These are phyloP conservation scores for Trypanosoma cruzi DNA, from an alignment of 208 protist genomes.

Conservation along the genomic window DNA sequence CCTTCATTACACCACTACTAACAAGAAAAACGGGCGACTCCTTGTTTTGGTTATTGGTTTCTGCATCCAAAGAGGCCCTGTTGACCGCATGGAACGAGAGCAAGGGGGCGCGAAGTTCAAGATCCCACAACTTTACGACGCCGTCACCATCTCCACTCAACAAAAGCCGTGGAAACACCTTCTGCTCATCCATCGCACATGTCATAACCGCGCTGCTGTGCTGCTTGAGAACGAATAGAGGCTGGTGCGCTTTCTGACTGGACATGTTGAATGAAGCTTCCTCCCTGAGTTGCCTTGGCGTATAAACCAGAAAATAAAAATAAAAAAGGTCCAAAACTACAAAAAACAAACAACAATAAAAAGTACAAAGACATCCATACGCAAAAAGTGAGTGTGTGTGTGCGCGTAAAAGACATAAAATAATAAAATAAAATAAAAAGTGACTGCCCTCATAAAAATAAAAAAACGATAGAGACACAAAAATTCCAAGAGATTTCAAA, in stretches of 20 bases:
- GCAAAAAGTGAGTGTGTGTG: too few relatives aligned
- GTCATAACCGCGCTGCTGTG: constrained; percentile 61
- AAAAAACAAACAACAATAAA: background rate
- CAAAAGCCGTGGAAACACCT: constrained; percentile 36
- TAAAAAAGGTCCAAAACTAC: too few relatives aligned
- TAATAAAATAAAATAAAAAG: too few relatives aligned
- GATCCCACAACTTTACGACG: constrained; percentile 69
- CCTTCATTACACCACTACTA: constrained; percentile 33
- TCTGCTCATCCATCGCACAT: constrained; percentile 48
- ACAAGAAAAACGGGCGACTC: background rate
- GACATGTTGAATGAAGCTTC: too few relatives aligned
- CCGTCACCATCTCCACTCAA: constrained; percentile 76
- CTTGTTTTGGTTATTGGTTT: background rate
- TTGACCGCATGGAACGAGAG: constrained; percentile 37
- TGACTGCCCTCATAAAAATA: too few relatives aligned
- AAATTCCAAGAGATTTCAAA: too few relatives aligned
- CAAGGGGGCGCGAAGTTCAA: constrained; percentile 47
- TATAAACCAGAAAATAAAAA: too few relatives aligned
- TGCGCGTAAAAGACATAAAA: too few relatives aligned
- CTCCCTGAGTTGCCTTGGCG: too few relatives aligned
- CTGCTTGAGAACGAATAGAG: constrained; percentile 71
- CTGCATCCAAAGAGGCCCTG: background rate
- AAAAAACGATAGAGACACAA: too few relatives aligned
- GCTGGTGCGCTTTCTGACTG: constrained; percentile 29
- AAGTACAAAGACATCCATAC: too few relatives aligned